Base-by-base conservation (phyloP, 352 stramenopile genomes). In the Phytophthora lateralis region DNA sequence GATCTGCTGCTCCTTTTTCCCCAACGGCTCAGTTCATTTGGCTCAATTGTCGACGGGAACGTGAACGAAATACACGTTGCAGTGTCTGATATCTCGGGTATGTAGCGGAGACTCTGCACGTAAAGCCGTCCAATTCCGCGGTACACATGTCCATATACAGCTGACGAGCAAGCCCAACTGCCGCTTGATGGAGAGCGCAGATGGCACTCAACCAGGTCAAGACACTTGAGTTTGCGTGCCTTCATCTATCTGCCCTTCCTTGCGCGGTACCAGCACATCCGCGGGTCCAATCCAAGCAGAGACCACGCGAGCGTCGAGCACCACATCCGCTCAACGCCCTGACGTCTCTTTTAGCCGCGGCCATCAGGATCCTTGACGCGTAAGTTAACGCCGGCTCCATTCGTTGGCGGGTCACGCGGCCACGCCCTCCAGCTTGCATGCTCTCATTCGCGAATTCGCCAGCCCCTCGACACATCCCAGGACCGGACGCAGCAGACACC, bases 331-430 rank as follows among this genome's bases (percentile, higher is more conserved):
- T n/a, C 32, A 42, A 54, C 42, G 35, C 30, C 27, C 27, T 15
- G 53, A 54, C 18, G 60, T 64, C 60, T 65, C 48, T 66, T 70
- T 63, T 69, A 58, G 47, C 20, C 41, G 35, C 55, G 5, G 44
- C 20, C 43, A 49, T 27, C 6, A n/a, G 42, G 32, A 61, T 29
- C 24, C 42, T 32, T 51, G 52, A 51, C 39, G 37, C 39, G 21
- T 24, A 24, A 24, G 21, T 24, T 24, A 43, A 27, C 18, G 38
- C 14, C 30, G 4, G 14, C 32, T 50, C 61, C 61, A 69, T 60
- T 35, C 46, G 47, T 64, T 64, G 61, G 41, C 11, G 26, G 32
- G 51, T 29, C 34, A 32, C 43, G 1, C n/a, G n/a, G 21, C 21
- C 21, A 24, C 21, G 21, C 21, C 21, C 38, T 38, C 30, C 12